A percentile compares a stretch with the other conserved stretches of the same genome.
Conservation (phyloP, 2,329 filamentous ascomycete genomes). For the Monosporascus sp. region DNA sequence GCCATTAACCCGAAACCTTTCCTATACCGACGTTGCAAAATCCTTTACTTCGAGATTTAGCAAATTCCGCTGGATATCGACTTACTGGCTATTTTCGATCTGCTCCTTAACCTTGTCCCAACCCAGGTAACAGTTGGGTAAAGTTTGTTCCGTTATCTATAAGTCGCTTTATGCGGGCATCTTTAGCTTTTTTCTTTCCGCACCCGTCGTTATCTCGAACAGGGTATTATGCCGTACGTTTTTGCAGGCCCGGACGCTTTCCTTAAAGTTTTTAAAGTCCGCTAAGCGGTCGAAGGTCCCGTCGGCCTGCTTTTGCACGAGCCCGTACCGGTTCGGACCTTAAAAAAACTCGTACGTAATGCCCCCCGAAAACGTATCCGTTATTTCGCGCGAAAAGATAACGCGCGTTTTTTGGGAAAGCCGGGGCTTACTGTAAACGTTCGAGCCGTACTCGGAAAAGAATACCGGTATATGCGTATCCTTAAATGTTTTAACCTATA, state of each 20-base stretch:
- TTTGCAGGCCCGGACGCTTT: not conserved
- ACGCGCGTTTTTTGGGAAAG: conserved; percentile 53
- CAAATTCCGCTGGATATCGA: conserved; percentile 12
- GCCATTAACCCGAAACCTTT: conserved; percentile 7
- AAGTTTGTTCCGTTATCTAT: not conserved
- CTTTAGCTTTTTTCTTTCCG: not conserved
- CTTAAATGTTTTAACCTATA: conserved; percentile 5
- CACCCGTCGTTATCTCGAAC: not conserved
- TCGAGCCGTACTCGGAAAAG: conserved; percentile 57
- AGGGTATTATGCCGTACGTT: not conserved
- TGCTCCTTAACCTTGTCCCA: conserved; percentile 10
- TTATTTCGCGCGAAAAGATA: conserved; percentile 53
- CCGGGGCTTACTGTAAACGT: conserved; percentile 40
- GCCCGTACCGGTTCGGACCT: conserved; percentile 39
- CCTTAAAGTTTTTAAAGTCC: conserved; percentile 11
- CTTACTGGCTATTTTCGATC: conserved; percentile 15
- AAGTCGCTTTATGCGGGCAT: not conserved
- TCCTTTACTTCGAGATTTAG: conserved; percentile 8
- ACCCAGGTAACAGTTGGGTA: conserved; percentile 12
- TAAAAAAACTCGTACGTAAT: conserved; percentile 59
- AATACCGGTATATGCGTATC: conserved; percentile 39
- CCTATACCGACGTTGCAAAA: conserved; percentile 3
- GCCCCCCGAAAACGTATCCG: conserved; percentile 49
- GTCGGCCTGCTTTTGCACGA: conserved; percentile 30
- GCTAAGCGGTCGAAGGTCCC: conserved; percentile 1